Conservation (phyloP, 2,329 filamentous ascomycete species). For the Cyclaneusma minus region DNA sequence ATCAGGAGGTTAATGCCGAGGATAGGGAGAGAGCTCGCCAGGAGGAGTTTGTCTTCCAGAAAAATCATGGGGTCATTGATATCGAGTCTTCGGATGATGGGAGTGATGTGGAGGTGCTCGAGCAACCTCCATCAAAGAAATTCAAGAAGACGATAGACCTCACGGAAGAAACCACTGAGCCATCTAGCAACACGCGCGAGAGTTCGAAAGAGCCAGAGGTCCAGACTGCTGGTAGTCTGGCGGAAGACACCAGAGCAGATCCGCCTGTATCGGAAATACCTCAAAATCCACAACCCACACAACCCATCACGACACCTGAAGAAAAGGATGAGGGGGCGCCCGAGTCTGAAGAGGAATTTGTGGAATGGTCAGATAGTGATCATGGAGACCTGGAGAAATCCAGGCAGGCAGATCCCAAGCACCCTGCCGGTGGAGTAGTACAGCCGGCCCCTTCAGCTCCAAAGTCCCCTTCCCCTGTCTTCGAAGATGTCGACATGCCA, state of each 20-base stretch:
- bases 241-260: constrained; percentile 17
- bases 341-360: constrained; percentile 18
- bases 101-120: constrained; percentile 41
- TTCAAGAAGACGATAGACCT: neutral
- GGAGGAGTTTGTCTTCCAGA: constrained; percentile 32
- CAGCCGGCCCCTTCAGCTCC: constrained; percentile 7
- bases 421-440: constrained; percentile 7
- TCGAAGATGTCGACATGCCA: constrained; percentile 30
- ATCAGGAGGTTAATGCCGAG: constrained; percentile 47
- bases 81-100: constrained; percentile 44
- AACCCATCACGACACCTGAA: constrained; percentile 1
- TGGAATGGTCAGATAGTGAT: constrained; percentile 40
- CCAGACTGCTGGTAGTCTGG: constrained; percentile 11
- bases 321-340: constrained; percentile 2
- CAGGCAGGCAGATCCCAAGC: neutral
- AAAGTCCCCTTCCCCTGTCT: constrained; percentile 28
- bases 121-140: constrained; percentile 24
- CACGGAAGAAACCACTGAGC: neutral
- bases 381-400: constrained; percentile 12
- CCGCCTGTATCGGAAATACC: constrained; percentile 12
- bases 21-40: constrained; percentile 41
- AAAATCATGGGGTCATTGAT: constrained; percentile 37
- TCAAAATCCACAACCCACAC: constrained; percentile 8
- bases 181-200: constrained; percentile 9
- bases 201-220: constrained; percentile 13